Conservation (phyloP, 805 yeast genomes). For the Myxozyma sirexii region DNA sequence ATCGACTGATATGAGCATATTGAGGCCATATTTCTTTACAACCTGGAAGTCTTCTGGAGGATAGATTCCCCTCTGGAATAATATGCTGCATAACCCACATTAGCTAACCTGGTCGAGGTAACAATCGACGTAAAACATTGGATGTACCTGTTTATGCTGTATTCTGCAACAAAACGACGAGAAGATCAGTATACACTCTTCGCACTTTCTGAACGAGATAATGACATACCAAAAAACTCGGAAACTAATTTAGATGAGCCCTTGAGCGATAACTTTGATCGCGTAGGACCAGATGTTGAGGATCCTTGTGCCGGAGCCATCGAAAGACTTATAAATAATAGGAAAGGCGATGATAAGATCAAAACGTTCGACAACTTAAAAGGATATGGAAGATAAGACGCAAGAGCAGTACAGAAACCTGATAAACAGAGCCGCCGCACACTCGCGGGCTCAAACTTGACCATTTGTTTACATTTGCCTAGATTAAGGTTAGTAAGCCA, state of each 20-base stretch:
- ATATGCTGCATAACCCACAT: constrained; percentile 51
- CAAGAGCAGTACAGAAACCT: no score
- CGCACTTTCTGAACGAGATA: background rate
- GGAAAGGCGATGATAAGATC: no score
- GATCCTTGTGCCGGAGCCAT: constrained; percentile 2
- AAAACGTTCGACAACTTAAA: no score
- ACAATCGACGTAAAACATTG: background rate
- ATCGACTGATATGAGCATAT: constrained; percentile 69
- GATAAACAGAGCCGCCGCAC: no score
- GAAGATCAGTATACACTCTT: background rate
- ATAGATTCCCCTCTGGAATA: constrained; percentile 87
- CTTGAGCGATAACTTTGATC: constrained; percentile 61
- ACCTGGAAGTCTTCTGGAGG: constrained; percentile 82
- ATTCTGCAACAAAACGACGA: constrained; percentile 48
- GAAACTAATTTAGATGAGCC: constrained; percentile 80
- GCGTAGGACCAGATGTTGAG: constrained; percentile 40
- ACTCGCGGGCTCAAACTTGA: no score
- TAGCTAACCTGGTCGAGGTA: background rate
- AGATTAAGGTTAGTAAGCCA: no score
- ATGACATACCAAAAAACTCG: constrained; percentile 65
- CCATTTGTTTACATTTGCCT: no score
- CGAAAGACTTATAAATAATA: no score
- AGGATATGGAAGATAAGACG: no score
- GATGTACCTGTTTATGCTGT: constrained; percentile 58
- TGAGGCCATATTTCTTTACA: constrained; percentile 78